Evolutionary conservation across 179 eudicot genomes (phyloP).

Genomic region (Sideroxylon spinosum): DNA sequence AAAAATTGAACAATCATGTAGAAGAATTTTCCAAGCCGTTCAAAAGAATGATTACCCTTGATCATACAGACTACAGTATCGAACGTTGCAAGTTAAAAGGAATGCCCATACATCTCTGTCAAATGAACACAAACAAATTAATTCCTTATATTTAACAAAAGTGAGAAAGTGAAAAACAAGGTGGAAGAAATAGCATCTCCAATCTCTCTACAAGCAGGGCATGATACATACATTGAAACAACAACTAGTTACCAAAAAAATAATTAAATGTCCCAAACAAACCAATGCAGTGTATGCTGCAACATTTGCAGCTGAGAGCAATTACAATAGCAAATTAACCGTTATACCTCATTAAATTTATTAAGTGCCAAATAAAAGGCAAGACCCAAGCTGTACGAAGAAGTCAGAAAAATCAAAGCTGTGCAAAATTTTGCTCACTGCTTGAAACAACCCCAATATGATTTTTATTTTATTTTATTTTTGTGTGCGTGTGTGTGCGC

Average conservation of each 20-base stretch:
- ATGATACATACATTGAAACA: background rate
- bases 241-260: background rate
- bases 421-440: background rate
- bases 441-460: background rate
- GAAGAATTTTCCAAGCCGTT: constrained; percentile 5
- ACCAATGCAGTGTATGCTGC: background rate
- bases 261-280: background rate
- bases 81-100: constrained; percentile 84
- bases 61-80: constrained; percentile 92
- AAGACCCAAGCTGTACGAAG: constrained; percentile 1
- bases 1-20: constrained; percentile 7
- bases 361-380: background rate
- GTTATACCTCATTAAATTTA: background rate
- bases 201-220: constrained; percentile 7
- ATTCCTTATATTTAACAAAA: background rate
- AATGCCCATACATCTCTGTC: constrained; percentile 97
- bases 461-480: no score
- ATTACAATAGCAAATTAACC: background rate
- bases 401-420: background rate
- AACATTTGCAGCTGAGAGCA: background rate
- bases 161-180: background rate
- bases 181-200: constrained; percentile 12
- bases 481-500: no score
- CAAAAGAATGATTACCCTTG: constrained; percentile 58
- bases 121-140: constrained; percentile 22